phyloP scores from a whole-genome alignment of 306 rosid genomes.

The Citrullus amarus region DNA sequence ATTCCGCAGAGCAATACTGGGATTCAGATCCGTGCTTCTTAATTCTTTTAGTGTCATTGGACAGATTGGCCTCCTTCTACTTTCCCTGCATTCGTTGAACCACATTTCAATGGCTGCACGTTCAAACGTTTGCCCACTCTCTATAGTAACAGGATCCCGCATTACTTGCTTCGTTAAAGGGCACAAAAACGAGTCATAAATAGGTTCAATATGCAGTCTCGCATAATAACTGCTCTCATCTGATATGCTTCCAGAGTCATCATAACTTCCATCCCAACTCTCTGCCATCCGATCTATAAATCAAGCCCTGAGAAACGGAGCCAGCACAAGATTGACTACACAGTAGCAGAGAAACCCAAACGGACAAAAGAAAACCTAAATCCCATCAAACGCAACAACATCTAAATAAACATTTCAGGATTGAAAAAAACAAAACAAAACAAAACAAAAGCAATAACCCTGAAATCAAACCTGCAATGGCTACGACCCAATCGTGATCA shows the following conservation, averaged over 20 bases:
- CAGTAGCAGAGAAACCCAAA: background rate
- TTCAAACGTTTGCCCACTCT: constrained; percentile 87
- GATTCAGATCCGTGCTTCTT: constrained; percentile 55
- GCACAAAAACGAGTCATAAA: constrained; percentile 82
- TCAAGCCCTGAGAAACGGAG: constrained; percentile 26
- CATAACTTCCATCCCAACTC: constrained; percentile 74
- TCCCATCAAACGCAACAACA: background rate
- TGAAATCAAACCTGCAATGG: background rate
- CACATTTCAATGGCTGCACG: constrained; percentile 89
- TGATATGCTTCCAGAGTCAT: constrained; percentile 73
- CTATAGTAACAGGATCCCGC: constrained; percentile 84
- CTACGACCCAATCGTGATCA: background rate
- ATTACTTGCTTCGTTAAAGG: constrained; percentile 89
- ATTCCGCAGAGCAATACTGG: constrained; percentile 92
- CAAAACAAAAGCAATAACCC: background rate
- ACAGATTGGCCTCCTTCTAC: constrained; percentile 65
- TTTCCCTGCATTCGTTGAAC: constrained; percentile 89
- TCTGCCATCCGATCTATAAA: constrained; percentile 44
- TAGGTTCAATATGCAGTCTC: constrained; percentile 73
- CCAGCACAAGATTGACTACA: background rate
- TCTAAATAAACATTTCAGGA: background rate
- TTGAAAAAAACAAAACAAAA: background rate
- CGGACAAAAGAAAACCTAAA: background rate
- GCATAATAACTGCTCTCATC: constrained; percentile 70
- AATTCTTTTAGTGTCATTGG: constrained; percentile 70